A percentile compares a stretch with the other conserved stretches of the same genome.
phyloP scores from a whole-genome alignment of 2,329 filamentous ascomycete species.

The Parafenestella ontariensis region DNA sequence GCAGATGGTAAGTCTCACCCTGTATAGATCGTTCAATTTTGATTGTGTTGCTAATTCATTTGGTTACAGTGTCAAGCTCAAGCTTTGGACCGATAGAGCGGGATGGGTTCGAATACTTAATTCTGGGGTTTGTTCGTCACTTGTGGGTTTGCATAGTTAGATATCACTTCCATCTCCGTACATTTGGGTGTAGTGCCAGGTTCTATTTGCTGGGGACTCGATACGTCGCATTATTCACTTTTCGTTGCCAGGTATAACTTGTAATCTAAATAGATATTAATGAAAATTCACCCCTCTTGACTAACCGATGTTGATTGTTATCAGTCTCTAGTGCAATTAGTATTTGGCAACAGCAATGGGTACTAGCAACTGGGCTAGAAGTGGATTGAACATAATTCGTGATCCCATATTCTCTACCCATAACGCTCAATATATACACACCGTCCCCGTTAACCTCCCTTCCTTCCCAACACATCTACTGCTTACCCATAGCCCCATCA shows the following conservation, averaged over 20 bases:
- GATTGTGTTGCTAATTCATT: constrained; percentile 15
- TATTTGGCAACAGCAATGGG: not conserved
- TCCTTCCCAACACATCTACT: constrained; percentile 1
- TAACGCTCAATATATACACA: not conserved
- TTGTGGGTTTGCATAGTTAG: not conserved
- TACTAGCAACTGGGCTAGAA: not conserved
- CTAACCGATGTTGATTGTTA: not conserved
- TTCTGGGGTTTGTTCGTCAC: too few relatives aligned
- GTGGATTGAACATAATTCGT: not conserved
- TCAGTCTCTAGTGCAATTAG: not conserved
- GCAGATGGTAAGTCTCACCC: constrained; percentile 39
- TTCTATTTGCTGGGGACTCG: not conserved
- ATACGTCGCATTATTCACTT: too few relatives aligned
- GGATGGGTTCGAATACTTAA: too few relatives aligned
- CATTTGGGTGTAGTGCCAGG: not conserved
- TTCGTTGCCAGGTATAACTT: not conserved
- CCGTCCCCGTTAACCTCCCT: not conserved
- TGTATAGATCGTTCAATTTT: not conserved
- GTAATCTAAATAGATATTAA: not conserved
- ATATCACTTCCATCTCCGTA: too few relatives aligned
- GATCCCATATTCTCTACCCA: not conserved
- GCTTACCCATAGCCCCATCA: constrained; percentile 11
- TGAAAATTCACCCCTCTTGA: not conserved
- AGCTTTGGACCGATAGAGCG: constrained; percentile 41
- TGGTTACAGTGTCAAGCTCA: constrained; percentile 46